phyloP scores from a whole-genome alignment of 2,329 filamentous ascomycete genomes.

The Dothideomycetes sp. region DNA sequence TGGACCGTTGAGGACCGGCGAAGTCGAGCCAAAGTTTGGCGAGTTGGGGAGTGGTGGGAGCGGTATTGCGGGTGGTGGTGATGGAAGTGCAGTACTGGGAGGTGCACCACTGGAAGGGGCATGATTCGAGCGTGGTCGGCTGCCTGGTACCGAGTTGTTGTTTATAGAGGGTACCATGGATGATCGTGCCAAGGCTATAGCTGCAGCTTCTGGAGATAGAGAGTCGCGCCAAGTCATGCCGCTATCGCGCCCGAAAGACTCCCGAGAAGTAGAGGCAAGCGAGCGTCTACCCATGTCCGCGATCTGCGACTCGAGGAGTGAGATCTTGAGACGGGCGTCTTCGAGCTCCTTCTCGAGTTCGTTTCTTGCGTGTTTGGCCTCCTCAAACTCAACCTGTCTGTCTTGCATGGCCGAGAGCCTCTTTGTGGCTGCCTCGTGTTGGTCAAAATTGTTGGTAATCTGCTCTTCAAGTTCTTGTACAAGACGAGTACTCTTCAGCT shows the following conservation, averaged over 20 bases:
- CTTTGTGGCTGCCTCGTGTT: constrained; percentile 76
- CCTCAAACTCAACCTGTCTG: constrained; percentile 30
- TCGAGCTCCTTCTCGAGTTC: constrained; percentile 54
- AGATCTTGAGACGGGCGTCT: constrained; percentile 65
- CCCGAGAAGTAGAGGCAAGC: constrained; percentile 17
- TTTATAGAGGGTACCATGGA: constrained; percentile 46
- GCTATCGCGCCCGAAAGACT: constrained; percentile 10
- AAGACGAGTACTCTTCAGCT: constrained; percentile 82
- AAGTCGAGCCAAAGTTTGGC: background rate
- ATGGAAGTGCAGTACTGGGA: constrained; percentile 66
- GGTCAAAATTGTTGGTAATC: constrained; percentile 87
- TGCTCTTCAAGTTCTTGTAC: constrained; percentile 97
- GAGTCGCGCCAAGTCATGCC: constrained; percentile 23
- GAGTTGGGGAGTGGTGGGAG: constrained; percentile 70
- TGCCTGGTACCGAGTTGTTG: too few relatives aligned
- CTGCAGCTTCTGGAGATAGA: constrained; percentile 31
- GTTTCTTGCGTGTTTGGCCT: constrained; percentile 27
- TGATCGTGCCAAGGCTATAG: constrained; percentile 37
- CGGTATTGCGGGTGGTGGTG: constrained; percentile 90
- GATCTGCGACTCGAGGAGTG: constrained; percentile 61
- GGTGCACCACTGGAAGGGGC: constrained; percentile 58
- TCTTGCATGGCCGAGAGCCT: constrained; percentile 61
- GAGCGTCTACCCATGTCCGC: constrained; percentile 36
- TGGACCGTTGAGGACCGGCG: too few relatives aligned
- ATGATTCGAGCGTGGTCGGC: constrained; percentile 5